phyloP scores from a whole-genome alignment of 306 rosid species.

The Lathyrus tuberosus region DNA sequence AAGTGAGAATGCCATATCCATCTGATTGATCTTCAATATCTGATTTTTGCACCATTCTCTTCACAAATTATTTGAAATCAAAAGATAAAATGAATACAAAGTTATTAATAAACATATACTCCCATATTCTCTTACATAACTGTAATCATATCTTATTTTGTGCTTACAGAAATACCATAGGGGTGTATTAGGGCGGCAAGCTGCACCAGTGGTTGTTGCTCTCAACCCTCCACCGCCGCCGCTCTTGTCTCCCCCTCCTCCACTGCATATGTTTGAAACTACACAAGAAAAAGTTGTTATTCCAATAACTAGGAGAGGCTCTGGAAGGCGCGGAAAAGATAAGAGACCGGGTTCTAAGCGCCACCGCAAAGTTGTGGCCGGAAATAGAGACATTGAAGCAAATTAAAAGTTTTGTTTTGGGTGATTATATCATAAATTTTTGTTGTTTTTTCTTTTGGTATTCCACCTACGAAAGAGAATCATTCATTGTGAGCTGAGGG shows the following conservation, averaged over 20 bases:
- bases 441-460: constrained; percentile 39
- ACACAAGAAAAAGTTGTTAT: constrained; percentile 35
- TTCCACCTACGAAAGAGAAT: constrained; percentile 36
- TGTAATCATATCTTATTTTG: constrained; percentile 2
- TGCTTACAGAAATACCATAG: constrained; percentile 80
- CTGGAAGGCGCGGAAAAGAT: constrained; percentile 65
- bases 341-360: constrained; percentile 62
- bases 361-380: constrained; percentile 67
- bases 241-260: constrained; percentile 34
- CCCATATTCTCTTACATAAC: not conserved
- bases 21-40: constrained; percentile 1
- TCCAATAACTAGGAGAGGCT: constrained; percentile 49
- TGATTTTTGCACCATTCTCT: not conserved
- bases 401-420: constrained; percentile 54
- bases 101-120: not conserved
- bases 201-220: constrained; percentile 46
- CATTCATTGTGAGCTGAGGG: constrained; percentile 49
- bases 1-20: not conserved
- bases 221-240: constrained; percentile 43
- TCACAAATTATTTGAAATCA: not conserved
- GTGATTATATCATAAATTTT: constrained; percentile 31
- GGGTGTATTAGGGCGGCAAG: constrained; percentile 52
- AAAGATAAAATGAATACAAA: not conserved
- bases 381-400: constrained; percentile 45
- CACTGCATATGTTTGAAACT: constrained; percentile 41